Evolutionary conservation across 2,329 filamentous ascomycete species (phyloP).

Genomic region (Botryotinia globosa): DNA sequence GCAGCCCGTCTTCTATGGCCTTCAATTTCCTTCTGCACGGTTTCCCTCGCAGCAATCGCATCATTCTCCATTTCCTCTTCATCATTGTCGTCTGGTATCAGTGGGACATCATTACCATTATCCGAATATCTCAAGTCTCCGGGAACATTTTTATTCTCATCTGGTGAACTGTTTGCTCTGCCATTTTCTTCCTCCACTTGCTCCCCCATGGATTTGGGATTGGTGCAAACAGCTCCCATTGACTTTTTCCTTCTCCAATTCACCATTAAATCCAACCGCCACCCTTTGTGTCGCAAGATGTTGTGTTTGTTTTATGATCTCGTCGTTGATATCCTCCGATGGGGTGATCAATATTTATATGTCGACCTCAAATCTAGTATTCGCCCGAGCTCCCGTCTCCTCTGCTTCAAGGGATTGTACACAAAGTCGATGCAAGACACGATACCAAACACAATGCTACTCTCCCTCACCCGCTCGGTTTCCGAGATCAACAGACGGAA

Average conservation of each 20-base stretch:
- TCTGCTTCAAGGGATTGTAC: not conserved
- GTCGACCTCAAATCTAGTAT: not conserved
- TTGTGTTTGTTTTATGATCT: not conserved
- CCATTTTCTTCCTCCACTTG: not conserved
- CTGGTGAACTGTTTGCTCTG: not conserved
- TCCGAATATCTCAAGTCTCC: not conserved
- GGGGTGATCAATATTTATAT: not conserved
- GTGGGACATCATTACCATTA: not conserved
- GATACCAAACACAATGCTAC: not conserved
- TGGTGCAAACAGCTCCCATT: conserved; percentile 13
- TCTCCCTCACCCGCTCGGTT: not conserved
- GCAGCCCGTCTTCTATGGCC: not conserved
- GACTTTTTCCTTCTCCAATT: not conserved
- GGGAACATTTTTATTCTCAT: not conserved
- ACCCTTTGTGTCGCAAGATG: not conserved
- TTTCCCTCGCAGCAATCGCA: conserved; percentile 3
- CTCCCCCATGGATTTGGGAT: not conserved
- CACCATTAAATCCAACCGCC: not conserved
- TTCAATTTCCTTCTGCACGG: conserved; percentile 8
- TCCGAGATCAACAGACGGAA: too few species aligned
- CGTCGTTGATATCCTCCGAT: not conserved
- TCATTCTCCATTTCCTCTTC: conserved; percentile 4
- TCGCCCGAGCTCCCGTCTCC: not conserved
- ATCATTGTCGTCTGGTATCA: conserved; percentile 7
- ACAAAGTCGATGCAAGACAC: not conserved